Evolutionary conservation across 805 yeast species (phyloP), one percentile per base, ranked within the genome.

Genomic region (Cyberlindnera xylosilytica): DNA sequence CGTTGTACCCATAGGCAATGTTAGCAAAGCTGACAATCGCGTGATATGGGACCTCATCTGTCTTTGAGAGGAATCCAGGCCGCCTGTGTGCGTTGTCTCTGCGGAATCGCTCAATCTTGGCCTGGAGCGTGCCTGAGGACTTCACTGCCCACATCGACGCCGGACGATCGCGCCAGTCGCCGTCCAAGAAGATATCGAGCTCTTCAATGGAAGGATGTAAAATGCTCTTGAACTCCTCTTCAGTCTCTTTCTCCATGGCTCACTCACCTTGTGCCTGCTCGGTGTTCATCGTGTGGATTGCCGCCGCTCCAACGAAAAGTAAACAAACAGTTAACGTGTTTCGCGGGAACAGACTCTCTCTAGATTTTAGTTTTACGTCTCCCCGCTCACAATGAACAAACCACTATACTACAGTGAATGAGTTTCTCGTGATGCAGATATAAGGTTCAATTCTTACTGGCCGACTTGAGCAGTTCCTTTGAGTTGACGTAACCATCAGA

Each of bases 1-100:
- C 83, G 46, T 75, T 66, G 53, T 63, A 74, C 0, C 83, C 83
- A 59, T 76, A 78, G 0, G 70, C 58, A 29, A 72, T 75, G 45
- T 78, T 78, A 1, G 79, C 78, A 42, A 70, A 56, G 12, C 58
- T 57, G 7, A 72, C 53, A 4, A 74, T 53, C 17, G 48, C 45
- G 42, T 64, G 60, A 5, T 60, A 51, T 1, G 74, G 69, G 15
- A 70, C 32, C 7, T 36, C 47, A 22, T 50, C 49, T 1, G 20
- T 35, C 3, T 36, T 37, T 1, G 36, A 23, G 19, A 44, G 6
- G 24, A 39, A 34, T 4, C 17, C 23, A 5, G 46, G 41, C 8
- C 39, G 20, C 18, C 34, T 34, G 30, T 49, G 45, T n/a, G 43
- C 49, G 9, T 36, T 36, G 16, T 30, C 30, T 1, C 40, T 30